phyloP scores from a whole-genome alignment of 2,329 filamentous ascomycete genomes.

The Boeremia exigua region DNA sequence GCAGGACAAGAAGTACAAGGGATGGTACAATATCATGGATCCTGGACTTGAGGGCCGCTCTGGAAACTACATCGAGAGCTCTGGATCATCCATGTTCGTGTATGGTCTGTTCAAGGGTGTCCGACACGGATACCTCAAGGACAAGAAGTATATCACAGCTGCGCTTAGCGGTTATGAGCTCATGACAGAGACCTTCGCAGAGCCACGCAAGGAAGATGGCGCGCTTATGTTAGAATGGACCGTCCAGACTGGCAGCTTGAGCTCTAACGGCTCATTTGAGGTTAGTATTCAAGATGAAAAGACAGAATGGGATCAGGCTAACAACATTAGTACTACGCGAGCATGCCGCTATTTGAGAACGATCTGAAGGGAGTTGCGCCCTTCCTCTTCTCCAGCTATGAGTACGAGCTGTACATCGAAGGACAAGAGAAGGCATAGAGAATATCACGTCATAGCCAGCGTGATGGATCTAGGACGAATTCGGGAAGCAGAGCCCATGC shows the following conservation, averaged over 20 bases:
- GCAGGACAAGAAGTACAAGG: conserved; percentile 44
- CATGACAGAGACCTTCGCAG: conserved; percentile 17
- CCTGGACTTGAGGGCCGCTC: conserved; percentile 43
- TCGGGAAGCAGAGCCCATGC: no score
- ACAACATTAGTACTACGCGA: conserved; percentile 26
- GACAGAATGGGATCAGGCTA: not conserved
- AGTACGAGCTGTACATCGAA: conserved; percentile 25
- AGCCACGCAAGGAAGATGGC: conserved; percentile 12
- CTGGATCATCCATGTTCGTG: conserved; percentile 63
- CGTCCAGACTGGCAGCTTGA: conserved; percentile 20
- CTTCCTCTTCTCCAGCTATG: conserved; percentile 27
- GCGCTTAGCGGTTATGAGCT: conserved; percentile 18
- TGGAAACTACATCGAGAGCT: conserved; percentile 67
- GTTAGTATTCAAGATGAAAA: not conserved
- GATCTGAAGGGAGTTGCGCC: conserved; percentile 29
- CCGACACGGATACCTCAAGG: conserved; percentile 13
- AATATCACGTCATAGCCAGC: no score
- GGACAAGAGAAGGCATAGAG: not conserved
- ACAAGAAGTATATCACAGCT: conserved; percentile 13
- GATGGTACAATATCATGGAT: conserved; percentile 65
- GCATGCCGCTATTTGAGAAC: conserved; percentile 27
- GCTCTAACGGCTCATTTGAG: conserved; percentile 20
- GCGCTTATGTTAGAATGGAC: conserved; percentile 19
- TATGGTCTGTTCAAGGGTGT: conserved; percentile 58
- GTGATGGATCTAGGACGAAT: no score